Conservation (phyloP, 1,284 basidiomycete genomes). For the Rhodotorula sp. region DNA sequence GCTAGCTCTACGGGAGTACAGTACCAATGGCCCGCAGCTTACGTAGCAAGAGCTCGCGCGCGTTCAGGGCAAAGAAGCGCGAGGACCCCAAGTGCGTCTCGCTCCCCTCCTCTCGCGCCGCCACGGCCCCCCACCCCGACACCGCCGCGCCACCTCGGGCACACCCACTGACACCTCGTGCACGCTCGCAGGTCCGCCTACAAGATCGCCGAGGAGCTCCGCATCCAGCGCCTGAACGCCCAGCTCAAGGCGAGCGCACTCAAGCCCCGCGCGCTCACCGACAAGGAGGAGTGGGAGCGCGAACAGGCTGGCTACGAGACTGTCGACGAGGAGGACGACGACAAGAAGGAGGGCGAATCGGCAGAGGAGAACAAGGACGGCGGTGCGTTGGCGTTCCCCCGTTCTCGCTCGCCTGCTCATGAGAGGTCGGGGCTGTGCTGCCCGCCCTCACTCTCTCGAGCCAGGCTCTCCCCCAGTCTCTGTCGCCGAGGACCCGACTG, state of each 20-base stretch:
- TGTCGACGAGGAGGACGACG: constrained; percentile 54
- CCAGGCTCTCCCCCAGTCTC: too few relatives aligned
- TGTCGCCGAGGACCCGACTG: background rate
- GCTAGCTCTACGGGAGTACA: too few relatives aligned
- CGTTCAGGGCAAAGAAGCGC: constrained; percentile 81
- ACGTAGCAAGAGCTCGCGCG: constrained; percentile 64
- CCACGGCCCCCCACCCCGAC: background rate
- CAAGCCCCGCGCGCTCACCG: constrained; percentile 54
- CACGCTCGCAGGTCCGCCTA: constrained; percentile 27
- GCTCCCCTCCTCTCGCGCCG: background rate
- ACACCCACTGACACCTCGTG: background rate
- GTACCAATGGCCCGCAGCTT: background rate
- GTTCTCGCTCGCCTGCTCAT: background rate
- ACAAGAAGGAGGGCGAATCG: constrained; percentile 50
- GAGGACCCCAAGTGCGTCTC: constrained; percentile 62
- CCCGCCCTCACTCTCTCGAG: too few relatives aligned
- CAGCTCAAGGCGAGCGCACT: constrained; percentile 58
- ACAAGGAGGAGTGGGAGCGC: constrained; percentile 50
- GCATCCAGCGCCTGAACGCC: constrained; percentile 71
- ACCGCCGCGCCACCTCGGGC: background rate
- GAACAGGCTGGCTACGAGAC: constrained; percentile 50
- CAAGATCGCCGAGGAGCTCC: constrained; percentile 78
- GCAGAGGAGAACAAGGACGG: background rate
- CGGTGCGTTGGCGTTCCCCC: background rate
- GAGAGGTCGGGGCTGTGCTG: background rate